These are phyloP conservation scores for Aspergillus sp. DNA, from an alignment of 2,329 filamentous ascomycete genomes.

Conservation along the genomic window DNA sequence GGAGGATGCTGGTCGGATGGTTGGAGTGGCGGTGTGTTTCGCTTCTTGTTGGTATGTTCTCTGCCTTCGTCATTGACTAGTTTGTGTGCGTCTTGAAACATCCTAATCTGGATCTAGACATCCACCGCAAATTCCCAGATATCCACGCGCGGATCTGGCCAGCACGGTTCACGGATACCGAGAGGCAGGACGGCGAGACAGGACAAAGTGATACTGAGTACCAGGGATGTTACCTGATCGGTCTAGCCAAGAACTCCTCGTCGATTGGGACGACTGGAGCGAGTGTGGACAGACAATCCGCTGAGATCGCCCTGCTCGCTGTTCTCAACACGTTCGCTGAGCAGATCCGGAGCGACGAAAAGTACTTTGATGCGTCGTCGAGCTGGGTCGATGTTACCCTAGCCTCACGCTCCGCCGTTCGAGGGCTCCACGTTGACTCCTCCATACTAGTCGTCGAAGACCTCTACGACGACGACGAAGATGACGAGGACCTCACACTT, in stretches of 20 bases:
- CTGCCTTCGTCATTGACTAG: too few species aligned
- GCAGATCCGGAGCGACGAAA: slow-evolving; percentile 12
- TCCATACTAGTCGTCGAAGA: not conserved
- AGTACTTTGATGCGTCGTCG: slow-evolving; percentile 15
- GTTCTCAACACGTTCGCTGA: slow-evolving; percentile 9
- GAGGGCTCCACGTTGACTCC: slow-evolving; percentile 1
- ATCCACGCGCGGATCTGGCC: slow-evolving; percentile 17
- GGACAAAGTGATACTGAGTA: not conserved
- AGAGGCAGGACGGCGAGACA: not conserved
- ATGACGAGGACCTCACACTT: not conserved
- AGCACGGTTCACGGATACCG: slow-evolving; percentile 11
- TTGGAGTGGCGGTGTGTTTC: slow-evolving; percentile 15
- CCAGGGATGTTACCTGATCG: slow-evolving; percentile 15
- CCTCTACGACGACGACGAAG: slow-evolving; percentile 8
- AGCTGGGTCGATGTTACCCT: slow-evolving; percentile 13
- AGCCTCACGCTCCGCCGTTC: not conserved
- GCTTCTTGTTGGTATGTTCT: slow-evolving; percentile 15
- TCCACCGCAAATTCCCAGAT: slow-evolving; percentile 13
- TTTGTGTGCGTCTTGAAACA: not conserved
- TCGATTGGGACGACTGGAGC: not conserved
- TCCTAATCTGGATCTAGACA: not conserved
- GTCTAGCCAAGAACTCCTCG: not conserved
- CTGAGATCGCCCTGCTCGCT: slow-evolving; percentile 4
- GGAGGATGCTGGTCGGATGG: slow-evolving; percentile 14
- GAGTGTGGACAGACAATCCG: slow-evolving; percentile 4